Conservation (phyloP, 2,329 filamentous ascomycete species). For the Phialemonium atrogriseum region DNA sequence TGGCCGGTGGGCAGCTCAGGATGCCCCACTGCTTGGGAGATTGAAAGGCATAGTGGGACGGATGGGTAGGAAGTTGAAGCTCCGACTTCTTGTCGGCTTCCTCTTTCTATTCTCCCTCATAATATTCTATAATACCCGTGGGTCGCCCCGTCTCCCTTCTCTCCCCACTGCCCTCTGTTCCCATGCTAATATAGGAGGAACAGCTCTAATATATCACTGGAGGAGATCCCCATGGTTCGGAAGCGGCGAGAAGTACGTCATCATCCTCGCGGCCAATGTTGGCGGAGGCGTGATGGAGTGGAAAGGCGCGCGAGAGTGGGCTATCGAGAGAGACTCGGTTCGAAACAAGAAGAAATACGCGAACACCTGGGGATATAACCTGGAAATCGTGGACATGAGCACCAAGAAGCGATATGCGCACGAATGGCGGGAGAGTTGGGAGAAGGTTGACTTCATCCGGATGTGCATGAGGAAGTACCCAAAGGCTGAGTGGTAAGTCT, state of each 20-base stretch:
- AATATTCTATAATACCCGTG: constrained; percentile 67
- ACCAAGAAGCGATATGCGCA: constrained; percentile 98
- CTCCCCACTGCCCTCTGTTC: too few relatives aligned
- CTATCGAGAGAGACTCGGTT: constrained; percentile 92
- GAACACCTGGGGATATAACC: constrained; percentile 81
- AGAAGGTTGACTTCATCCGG: constrained; percentile 92
- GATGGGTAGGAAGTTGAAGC: constrained; percentile 57
- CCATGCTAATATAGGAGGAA: constrained; percentile 14
- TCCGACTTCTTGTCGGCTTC: constrained; percentile 51
- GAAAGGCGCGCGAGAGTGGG: constrained; percentile 97
- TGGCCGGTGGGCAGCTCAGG: constrained; percentile 43
- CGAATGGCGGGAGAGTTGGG: constrained; percentile 98
- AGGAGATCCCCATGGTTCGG: constrained; percentile 66
- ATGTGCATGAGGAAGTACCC: constrained; percentile 89
- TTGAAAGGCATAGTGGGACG: constrained; percentile 36
- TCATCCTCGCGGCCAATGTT: constrained; percentile 87
- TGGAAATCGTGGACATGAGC: constrained; percentile 97
- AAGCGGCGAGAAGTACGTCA: constrained; percentile 83
- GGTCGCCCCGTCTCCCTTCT: constrained; percentile 28
- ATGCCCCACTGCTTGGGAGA: constrained; percentile 37
- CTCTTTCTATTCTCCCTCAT: constrained; percentile 53
- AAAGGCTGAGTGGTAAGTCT: constrained; percentile 81
- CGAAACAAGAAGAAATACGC: constrained; percentile 91
- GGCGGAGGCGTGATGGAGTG: constrained; percentile 98
- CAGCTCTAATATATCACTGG: constrained; percentile 53